Conservation (phyloP, 352 stramenopile genomes). For the Phytopythium helicoides region DNA sequence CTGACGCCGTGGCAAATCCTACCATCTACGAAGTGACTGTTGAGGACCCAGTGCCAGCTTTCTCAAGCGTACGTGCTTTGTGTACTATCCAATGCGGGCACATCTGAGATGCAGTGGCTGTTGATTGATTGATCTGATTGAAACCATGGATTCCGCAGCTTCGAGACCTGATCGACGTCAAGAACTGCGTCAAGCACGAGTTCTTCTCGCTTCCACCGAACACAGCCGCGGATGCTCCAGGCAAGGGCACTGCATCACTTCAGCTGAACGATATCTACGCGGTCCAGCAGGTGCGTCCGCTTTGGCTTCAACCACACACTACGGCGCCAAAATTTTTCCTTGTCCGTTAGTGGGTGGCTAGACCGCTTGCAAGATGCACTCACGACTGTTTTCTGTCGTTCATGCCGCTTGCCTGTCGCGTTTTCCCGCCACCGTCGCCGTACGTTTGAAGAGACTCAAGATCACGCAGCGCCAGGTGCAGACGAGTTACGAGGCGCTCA, state of each 20-base stretch:
- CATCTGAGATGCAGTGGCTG: neutral
- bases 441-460: slow-evolving; percentile 49
- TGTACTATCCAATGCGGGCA: neutral
- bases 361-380: neutral
- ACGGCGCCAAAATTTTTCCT: neutral
- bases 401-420: neutral
- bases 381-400: neutral
- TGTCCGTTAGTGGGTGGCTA: neutral
- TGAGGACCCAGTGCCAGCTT: slow-evolving; percentile 80
- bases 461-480: slow-evolving; percentile 77
- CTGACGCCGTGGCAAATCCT: slow-evolving; percentile 42
- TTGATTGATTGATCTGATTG: neutral
- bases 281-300: slow-evolving; percentile 47
- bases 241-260: slow-evolving; percentile 36
- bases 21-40: slow-evolving; percentile 83
- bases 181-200: slow-evolving; percentile 48
- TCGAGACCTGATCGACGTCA: slow-evolving; percentile 67
- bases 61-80: slow-evolving; percentile 42
- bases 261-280: slow-evolving; percentile 48
- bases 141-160: slow-evolving; percentile 29
- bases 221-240: slow-evolving; percentile 15
- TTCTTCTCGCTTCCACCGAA: slow-evolving; percentile 59
- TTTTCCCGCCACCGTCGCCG: neutral
- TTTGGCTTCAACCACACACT: neutral
- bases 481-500: slow-evolving; percentile 76